These are phyloP conservation scores for Scenedesmus sp. DNA, from an alignment of 163 green algal species.

Conservation along the genomic window DNA sequence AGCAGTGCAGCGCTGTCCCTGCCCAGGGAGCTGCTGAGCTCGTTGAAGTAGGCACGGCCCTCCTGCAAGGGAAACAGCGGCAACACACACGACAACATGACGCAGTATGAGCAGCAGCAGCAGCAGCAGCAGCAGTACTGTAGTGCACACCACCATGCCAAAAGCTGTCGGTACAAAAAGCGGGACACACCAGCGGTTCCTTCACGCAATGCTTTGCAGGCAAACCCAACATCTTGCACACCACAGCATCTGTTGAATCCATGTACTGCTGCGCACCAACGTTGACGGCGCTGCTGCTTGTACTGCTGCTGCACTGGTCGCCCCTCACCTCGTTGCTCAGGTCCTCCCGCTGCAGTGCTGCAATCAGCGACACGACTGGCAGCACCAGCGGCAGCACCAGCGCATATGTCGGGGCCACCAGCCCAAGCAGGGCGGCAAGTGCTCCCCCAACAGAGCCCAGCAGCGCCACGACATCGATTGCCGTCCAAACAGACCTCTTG, in stretches of 20 bases:
- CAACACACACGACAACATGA: too few relatives aligned
- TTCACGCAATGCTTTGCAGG: too few relatives aligned
- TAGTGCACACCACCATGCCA: background rate
- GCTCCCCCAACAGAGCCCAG: constrained; percentile 67
- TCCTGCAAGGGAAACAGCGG: constrained; percentile 51
- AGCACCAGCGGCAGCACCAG: constrained; percentile 69
- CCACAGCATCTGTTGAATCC: background rate
- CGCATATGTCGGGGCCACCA: constrained; percentile 59
- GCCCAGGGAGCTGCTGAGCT: constrained; percentile 53
- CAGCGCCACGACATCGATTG: constrained; percentile 62
- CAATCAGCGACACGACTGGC: constrained; percentile 67
- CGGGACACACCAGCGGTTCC: too few relatives aligned
- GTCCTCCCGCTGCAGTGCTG: constrained; percentile 65
- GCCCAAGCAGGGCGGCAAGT: constrained; percentile 64
- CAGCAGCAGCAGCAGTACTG: background rate
- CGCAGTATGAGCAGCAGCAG: too few relatives aligned
- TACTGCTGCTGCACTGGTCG: background rate
- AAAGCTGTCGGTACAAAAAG: too few relatives aligned
- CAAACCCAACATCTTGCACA: too few relatives aligned
- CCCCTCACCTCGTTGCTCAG: constrained; percentile 63
- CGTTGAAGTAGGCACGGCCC: constrained; percentile 55
- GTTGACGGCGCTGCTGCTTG: background rate
- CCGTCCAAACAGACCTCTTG: constrained; percentile 57
- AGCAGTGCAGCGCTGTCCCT: constrained; percentile 57
- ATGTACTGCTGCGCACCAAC: background rate